These are phyloP conservation scores for Fusarium pininemorale DNA, from an alignment of 2,329 filamentous ascomycete genomes.

Conservation along the genomic window DNA sequence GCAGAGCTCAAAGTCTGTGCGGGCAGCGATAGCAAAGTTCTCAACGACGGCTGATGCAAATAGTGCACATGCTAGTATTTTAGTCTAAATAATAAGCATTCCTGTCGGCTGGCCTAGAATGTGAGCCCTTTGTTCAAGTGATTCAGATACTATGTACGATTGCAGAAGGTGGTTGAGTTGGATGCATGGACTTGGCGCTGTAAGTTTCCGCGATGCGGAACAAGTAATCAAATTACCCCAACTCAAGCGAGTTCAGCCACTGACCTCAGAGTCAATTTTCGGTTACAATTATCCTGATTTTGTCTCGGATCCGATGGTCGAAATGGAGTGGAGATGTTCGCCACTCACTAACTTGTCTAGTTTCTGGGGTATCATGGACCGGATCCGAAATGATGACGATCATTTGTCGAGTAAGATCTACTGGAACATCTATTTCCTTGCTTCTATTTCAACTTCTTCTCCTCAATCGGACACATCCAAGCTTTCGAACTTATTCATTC, in stretches of 20 bases:
- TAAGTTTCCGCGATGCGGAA: constrained; percentile 1
- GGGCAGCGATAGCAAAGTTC: constrained; percentile 41
- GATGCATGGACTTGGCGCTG: background rate
- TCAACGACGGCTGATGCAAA: background rate
- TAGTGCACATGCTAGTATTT: background rate
- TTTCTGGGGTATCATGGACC: background rate
- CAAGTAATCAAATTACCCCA: background rate
- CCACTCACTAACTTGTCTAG: background rate
- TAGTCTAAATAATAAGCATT: background rate
- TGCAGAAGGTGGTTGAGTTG: background rate
- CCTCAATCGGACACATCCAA: background rate
- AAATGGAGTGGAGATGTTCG: constrained; percentile 2
- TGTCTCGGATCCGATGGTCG: constrained; percentile 22
- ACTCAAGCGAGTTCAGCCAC: background rate
- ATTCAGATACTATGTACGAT: no score
- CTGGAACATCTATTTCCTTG: background rate
- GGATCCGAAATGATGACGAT: constrained; percentile 28
- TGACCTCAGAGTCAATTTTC: background rate
- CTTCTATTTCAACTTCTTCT: background rate
- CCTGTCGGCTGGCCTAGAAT: background rate
- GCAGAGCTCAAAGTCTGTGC: constrained; percentile 46
- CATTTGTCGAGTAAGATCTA: background rate
- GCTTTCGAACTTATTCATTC: background rate
- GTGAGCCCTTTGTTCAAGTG: no score
- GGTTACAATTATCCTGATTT: background rate